Conservation (phyloP, 2,329 filamentous ascomycete genomes). For the Scleromitrula shiraiana region DNA sequence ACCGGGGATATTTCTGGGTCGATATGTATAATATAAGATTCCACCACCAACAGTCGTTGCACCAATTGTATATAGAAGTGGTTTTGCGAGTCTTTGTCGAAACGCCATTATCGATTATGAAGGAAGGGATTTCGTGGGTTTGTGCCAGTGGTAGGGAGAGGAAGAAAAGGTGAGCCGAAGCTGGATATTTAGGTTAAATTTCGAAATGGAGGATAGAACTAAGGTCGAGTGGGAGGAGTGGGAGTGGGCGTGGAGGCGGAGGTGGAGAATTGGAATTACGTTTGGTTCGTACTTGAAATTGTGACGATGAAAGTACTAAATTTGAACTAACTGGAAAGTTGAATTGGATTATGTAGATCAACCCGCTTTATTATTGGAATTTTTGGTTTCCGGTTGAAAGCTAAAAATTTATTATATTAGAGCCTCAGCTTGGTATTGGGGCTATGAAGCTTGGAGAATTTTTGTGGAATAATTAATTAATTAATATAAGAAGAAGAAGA, state of each 20-base stretch:
- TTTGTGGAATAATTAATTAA: not conserved
- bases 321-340: too few species aligned
- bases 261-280: not conserved
- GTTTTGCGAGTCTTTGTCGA: slow-evolving; percentile 37
- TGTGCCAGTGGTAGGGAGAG: not conserved
- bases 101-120: slow-evolving; percentile 31
- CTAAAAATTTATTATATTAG: not conserved
- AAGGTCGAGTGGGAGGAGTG: not conserved
- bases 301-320: slow-evolving; percentile 3
- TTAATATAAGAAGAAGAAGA: not conserved
- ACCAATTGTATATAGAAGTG: slow-evolving; percentile 42
- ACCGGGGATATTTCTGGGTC: slow-evolving; percentile 65
- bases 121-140: not conserved
- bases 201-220: too few species aligned
- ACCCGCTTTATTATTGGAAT: slow-evolving; percentile 3
- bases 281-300: not conserved
- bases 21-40: slow-evolving; percentile 49
- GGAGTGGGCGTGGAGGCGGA: not conserved
- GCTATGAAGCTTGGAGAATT: too few species aligned
- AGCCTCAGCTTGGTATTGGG: slow-evolving; percentile 1
- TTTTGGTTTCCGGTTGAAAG: not conserved
- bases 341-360: slow-evolving; percentile 7
- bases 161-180: slow-evolving; percentile 17
- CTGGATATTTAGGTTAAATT: too few species aligned
- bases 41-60: slow-evolving; percentile 39